Evolutionary conservation across 257 asterid species (phyloP), one percentile per base, ranked within the genome.

Genomic region (Penstemon barbatus): DNA sequence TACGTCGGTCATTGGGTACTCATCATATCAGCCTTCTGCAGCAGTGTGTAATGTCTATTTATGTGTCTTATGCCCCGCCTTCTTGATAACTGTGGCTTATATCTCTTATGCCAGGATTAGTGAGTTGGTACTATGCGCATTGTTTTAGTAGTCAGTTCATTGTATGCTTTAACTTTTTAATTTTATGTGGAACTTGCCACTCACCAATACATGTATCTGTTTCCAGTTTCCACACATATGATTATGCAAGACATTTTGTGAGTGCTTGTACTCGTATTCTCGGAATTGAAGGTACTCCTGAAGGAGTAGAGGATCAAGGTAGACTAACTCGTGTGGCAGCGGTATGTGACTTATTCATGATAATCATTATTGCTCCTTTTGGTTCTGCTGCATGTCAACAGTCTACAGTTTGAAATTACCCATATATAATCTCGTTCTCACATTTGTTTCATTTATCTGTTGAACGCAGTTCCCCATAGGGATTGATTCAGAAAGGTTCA

Each of bases 281-380:
- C 61, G 98, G 95, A 71, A 86, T 91, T 65, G 98, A 91, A 87
- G 98, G 98, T 72, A 91, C 95, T 72, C 96, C 96, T 55, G 96
- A 89, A 77, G 98, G 98, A 66, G 98, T 91, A 71, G 98, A 91
- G 84, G 95, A 89, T 81, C 98, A 91, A 79, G 98, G 95, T 66
- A 88, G 91, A 84, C 81, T 89, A 61, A 91, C 98, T 77, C 98
- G 96, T 78, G 98, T 91, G 53, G 98, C 98, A 77, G 98, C 95
- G 79, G 98, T 91, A 84, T 71, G 79, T 75, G 65, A 53, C 68
- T 11, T 63, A 57, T 63, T 25, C 68, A 25, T 39, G 44, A 19
- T 15, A 43, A 18, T 62, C 40, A 5, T 12, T 33, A 25, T 56
- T 74, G 57, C 42, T 43, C 19, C 52, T 18, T 49, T 68, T 73